phyloP scores from a whole-genome alignment of 441 rosid genomes.

The Gossypium schwendimanii region DNA sequence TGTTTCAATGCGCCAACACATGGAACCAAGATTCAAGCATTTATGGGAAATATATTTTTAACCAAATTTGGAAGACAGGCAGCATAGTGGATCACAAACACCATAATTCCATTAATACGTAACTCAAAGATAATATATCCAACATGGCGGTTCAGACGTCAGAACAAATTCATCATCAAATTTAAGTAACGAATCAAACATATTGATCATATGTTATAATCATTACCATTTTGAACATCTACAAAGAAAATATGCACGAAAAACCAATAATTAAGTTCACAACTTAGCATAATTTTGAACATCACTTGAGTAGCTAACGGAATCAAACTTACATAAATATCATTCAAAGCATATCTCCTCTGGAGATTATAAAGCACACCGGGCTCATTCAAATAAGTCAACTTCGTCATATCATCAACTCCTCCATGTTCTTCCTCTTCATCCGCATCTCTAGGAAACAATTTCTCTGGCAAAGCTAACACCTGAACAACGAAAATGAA shows the following conservation, averaged over 20 bases:
- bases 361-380: slow-evolving; percentile 82
- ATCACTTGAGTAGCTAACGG: not conserved
- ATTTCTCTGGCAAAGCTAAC: slow-evolving; percentile 40
- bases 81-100: not conserved
- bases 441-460: slow-evolving; percentile 59
- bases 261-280: slow-evolving; percentile 1
- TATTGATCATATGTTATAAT: not conserved
- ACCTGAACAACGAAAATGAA: slow-evolving; percentile 31
- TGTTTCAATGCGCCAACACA: not conserved
- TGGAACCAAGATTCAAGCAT: not conserved
- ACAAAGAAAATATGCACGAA: not conserved
- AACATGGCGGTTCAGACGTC: not conserved
- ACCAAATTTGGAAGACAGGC: not conserved
- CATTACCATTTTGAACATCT: slow-evolving; percentile 4
- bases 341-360: slow-evolving; percentile 84
- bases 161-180: not conserved
- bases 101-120: not conserved
- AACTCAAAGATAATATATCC: not conserved
- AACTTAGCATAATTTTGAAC: slow-evolving; percentile 7
- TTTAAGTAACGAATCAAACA: not conserved
- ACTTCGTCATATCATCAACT: slow-evolving; percentile 96
- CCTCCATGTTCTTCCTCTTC: slow-evolving; percentile 89
- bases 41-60: not conserved
- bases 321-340: slow-evolving; percentile 74
- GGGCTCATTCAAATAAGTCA: slow-evolving; percentile 88